These are phyloP conservation scores for Carex sylvatica DNA, from an alignment of 202 grass and related monocot genomes.

Conservation along the genomic window DNA sequence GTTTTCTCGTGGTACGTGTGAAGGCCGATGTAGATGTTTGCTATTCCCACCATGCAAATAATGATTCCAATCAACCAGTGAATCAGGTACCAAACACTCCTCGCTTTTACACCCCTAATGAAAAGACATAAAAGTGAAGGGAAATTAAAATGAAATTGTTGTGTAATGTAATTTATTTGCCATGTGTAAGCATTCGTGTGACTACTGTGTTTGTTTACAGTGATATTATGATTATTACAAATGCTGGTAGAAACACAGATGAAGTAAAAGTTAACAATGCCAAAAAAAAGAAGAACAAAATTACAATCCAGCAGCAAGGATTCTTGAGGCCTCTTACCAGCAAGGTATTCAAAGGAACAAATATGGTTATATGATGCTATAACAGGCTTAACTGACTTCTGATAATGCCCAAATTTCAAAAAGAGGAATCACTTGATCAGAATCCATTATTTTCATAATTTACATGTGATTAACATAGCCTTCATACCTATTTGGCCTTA, in stretches of 20 bases:
- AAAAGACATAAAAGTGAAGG: neutral
- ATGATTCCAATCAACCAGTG: conserved; percentile 71
- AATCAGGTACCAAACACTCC: conserved; percentile 71
- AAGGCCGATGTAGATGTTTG: conserved; percentile 80
- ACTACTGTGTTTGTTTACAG: neutral
- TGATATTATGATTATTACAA: neutral
- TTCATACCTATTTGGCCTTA: conserved; percentile 64
- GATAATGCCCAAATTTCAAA: neutral
- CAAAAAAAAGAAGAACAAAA: neutral
- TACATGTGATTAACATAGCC: neutral
- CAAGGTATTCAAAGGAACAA: neutral
- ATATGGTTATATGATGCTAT: neutral
- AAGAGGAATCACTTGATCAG: neutral
- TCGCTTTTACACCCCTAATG: conserved; percentile 49
- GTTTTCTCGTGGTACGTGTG: conserved; percentile 68
- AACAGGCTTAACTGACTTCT: neutral
- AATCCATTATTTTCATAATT: neutral
- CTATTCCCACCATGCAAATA: conserved; percentile 60
- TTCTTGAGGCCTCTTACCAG: neutral
- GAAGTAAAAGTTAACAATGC: neutral
- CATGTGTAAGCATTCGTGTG: neutral
- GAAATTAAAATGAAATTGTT: neutral
- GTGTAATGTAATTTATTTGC: neutral
- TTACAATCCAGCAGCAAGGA: neutral
- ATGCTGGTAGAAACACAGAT: neutral